These are phyloP conservation scores for Prunus kanzakura DNA, from an alignment of 306 rosid genomes.

Conservation along the genomic window DNA sequence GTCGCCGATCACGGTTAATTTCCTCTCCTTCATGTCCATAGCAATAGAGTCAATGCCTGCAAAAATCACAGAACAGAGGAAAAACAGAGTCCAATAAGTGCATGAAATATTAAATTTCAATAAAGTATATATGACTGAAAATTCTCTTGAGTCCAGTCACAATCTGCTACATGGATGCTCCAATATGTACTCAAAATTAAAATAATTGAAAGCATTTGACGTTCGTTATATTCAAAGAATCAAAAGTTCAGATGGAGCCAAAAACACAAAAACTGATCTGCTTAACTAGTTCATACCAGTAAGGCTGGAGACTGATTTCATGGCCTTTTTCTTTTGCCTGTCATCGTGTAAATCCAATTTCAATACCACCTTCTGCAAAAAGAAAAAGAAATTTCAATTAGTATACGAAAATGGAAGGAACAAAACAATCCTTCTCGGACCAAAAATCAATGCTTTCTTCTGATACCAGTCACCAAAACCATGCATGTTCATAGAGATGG, in stretches of 20 bases:
- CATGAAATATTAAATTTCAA: not conserved
- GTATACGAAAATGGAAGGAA: not conserved
- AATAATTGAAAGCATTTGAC: no score
- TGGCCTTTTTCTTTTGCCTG: conserved; percentile 69
- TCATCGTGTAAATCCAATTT: conserved; percentile 72
- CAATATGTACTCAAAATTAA: not conserved
- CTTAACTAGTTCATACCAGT: not conserved
- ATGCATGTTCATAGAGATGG: not conserved
- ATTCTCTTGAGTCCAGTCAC: not conserved
- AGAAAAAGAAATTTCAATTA: not conserved
- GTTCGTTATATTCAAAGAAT: not conserved
- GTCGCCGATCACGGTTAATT: conserved; percentile 62
- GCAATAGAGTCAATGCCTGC: conserved; percentile 79
- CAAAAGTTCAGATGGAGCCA: not conserved
- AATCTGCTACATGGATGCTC: not conserved
- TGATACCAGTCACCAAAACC: not conserved
- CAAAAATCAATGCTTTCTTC: not conserved
- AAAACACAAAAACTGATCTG: not conserved
- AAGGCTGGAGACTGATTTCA: conserved; percentile 59
- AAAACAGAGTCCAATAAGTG: not conserved
- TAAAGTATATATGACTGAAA: not conserved
- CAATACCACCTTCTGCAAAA: conserved; percentile 67
- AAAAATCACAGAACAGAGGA: conserved; percentile 7
- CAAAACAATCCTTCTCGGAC: not conserved
- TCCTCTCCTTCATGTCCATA: conserved; percentile 86